Evolutionary conservation across 2,329 filamentous ascomycete genomes (phyloP), one percentile per base, ranked within the genome.

Genomic region (Sporothrix variecibatus): DNA sequence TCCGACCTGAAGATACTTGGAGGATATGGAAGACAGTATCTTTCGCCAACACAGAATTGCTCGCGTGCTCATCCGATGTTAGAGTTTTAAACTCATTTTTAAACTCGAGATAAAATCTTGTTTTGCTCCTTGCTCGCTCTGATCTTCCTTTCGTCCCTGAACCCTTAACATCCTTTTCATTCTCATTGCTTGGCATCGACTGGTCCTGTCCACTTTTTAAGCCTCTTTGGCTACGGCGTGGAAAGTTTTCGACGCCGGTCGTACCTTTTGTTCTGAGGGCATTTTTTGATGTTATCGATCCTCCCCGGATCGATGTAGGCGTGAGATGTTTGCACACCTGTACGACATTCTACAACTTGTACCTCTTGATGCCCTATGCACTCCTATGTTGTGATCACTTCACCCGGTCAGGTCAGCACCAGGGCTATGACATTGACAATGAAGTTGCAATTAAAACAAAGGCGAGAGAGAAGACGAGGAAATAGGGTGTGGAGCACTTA

Each of bases 401-500:
- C 15, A 20, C 15, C 11, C 31, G 17, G 17, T 60, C 17, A 67
- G 23, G 38, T 28, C 38, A 11, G 62, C 11, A n/a, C 58, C 31
- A 38, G 23, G 53, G 26, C 53, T 60, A 34, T 12, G 23, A 60
- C 26, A 34, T 8, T 17, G 28, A 8, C 2, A 31, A 40, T 8
- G 34, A 62, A 23, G 8, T 20, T 28, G 62, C 23, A 46, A 46
- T 67, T 67, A 20, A 67, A 46, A 38, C 38, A 23, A 49, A 60
- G 23, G 6, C n/a, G 9, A 43, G 38, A 43, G 34, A 3, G 53
- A 72, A 28, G 40, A 56, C 56, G 31, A 31, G 17, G 34, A 34
- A 40, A 73, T 49, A 34, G 12, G 12, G 15, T 56, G 72, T 73
- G 72, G 72, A 60, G 34, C 72, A 73, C 72, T 69, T 73, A 73